Evolutionary conservation across 1,139 yeast species (phyloP).

Genomic region (Sugiyamaella paludigena): DNA sequence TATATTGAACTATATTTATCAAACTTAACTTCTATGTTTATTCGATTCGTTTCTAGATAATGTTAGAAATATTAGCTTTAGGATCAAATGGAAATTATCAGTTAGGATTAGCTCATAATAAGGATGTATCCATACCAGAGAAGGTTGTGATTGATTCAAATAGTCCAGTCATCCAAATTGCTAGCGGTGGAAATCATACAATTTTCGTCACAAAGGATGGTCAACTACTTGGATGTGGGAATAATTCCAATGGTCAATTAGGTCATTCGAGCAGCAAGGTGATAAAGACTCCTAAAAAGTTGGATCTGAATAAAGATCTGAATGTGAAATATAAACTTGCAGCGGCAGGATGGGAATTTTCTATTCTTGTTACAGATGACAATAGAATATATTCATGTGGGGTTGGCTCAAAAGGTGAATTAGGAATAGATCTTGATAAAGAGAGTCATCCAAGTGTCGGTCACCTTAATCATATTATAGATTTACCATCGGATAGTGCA

Average conservation of each 20-base stretch:
- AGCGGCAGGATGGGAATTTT: constrained; percentile 78
- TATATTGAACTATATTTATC: too few relatives aligned
- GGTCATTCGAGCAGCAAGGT: constrained; percentile 30
- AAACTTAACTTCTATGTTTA: too few relatives aligned
- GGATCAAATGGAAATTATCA: constrained; percentile 87
- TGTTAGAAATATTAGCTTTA: constrained; percentile 45
- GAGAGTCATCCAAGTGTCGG: background rate
- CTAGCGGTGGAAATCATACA: constrained; percentile 87
- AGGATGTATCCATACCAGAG: constrained; percentile 48
- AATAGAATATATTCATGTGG: constrained; percentile 57
- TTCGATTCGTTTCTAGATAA: too few relatives aligned
- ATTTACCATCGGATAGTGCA: constrained; percentile 14
- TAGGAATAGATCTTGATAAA: constrained; percentile 53
- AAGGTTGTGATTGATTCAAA: constrained; percentile 29
- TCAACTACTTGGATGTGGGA: constrained; percentile 57
- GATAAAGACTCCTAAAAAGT: background rate
- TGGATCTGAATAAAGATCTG: background rate
- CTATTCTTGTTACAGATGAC: constrained; percentile 48
- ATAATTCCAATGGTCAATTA: constrained; percentile 56
- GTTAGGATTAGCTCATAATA: constrained; percentile 59
- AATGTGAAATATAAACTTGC: constrained; percentile 16
- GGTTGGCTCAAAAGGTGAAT: constrained; percentile 66
- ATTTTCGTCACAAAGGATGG: constrained; percentile 57
- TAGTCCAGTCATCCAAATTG: constrained; percentile 26
- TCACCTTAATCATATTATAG: background rate